phyloP scores from a whole-genome alignment of 2,329 filamentous ascomycete species.

The Trichoderma gracile region DNA sequence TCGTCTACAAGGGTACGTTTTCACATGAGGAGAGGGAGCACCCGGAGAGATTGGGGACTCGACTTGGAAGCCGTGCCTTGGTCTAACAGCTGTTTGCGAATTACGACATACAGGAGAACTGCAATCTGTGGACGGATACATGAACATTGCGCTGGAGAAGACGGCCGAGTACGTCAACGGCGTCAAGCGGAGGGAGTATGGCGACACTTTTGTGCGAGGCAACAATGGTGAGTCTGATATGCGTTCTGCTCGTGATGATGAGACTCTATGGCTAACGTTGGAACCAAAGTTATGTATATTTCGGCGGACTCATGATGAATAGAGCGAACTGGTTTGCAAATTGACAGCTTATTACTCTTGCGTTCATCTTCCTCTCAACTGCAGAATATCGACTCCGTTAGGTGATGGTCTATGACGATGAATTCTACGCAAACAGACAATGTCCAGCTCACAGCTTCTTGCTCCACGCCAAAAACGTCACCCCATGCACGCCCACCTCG shows the following conservation, averaged over 20 bases:
- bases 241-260: no score
- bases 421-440: not conserved
- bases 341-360: not conserved
- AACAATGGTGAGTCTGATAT: conserved; percentile 76
- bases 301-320: conserved; percentile 57
- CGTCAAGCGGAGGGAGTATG: conserved; percentile 77
- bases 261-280: conserved; percentile 15
- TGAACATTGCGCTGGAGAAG: conserved; percentile 98
- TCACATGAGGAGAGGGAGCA: not conserved
- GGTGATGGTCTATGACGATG: not conserved
- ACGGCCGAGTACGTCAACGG: conserved; percentile 90
- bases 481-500: conserved; percentile 64
- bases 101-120: conserved; percentile 68
- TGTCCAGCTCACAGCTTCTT: conserved; percentile 41
- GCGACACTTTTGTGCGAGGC: conserved; percentile 91
- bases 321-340: conserved; percentile 10
- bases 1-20: conserved; percentile 85
- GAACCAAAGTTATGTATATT: conserved; percentile 62
- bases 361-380: not conserved
- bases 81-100: not conserved
- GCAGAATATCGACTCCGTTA: not conserved
- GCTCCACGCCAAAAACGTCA: conserved; percentile 66
- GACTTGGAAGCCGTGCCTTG: not conserved
- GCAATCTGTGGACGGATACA: conserved; percentile 97
- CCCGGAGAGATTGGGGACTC: not conserved